phyloP scores from a whole-genome alignment of 495 filamentous ascomycete genomes.

The Friedmanniomyces endolithicus region DNA sequence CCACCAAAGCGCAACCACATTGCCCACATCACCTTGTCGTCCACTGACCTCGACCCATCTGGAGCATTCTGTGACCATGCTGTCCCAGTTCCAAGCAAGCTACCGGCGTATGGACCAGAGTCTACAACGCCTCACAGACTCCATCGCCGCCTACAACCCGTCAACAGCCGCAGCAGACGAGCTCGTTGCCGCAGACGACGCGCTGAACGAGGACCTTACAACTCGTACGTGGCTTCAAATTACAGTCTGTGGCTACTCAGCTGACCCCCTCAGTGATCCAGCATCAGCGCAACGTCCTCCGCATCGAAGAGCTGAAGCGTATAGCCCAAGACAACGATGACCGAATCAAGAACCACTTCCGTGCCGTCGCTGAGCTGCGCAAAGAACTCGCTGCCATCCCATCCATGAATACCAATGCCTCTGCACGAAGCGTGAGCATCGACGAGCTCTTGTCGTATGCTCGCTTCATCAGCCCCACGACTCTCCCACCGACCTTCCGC shows the following conservation, averaged over 20 bases:
- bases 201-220: conserved; percentile 47
- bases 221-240: conserved; percentile 30
- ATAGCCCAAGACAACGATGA: conserved; percentile 46
- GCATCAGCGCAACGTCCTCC: conserved; percentile 57
- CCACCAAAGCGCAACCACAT: too few species aligned
- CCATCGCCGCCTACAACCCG: conserved; percentile 67
- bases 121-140: conserved; percentile 54
- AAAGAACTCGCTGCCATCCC: conserved; percentile 50
- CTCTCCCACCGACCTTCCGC: conserved; percentile 51
- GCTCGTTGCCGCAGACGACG: conserved; percentile 54
- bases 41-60: not conserved
- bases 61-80: not conserved
- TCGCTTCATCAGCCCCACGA: conserved; percentile 58
- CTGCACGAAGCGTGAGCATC: conserved; percentile 39
- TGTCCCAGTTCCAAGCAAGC: conserved; percentile 8
- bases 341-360: conserved; percentile 48
- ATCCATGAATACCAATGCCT: conserved; percentile 38
- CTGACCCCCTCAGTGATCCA: conserved; percentile 34
- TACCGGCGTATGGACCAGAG: conserved; percentile 48
- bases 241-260: not conserved
- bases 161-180: conserved; percentile 48
- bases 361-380: conserved; percentile 50
- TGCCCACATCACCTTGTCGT: too few species aligned
- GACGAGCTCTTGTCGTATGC: conserved; percentile 60
- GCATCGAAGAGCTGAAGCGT: conserved; percentile 49